Base-by-base conservation (phyloP, 1,284 basidiomycete genomes). In the Athelia psychrophila region DNA sequence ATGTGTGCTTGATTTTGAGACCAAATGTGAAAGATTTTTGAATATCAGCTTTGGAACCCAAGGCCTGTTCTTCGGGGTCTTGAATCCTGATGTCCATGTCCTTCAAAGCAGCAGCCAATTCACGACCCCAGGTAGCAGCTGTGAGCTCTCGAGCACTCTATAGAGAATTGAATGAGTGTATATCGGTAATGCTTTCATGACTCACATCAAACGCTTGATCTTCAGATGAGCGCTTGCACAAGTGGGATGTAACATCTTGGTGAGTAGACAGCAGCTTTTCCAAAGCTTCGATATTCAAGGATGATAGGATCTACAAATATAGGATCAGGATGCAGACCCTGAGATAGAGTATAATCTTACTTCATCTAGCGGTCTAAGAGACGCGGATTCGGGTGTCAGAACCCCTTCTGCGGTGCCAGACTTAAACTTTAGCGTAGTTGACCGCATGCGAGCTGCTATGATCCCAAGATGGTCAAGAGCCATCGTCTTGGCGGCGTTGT, bases 401-500 rank as follows among this genome's bases (percentile, higher is more conserved):
- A 42, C 56, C 57, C 50, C 9, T 58, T 54, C 22, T 56, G 53
- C 22, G 45, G 50, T n/a, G 56, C 59, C 64, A 25, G 63, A 62
- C 51, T 76, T 74, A 44, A 80, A 76, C 55, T 81, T 87, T 42
- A 87, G 62, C 45, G 69, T 67, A 22, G 80, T 83, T 0, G 79
- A 74, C 22, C 91, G 81, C 36, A 98, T 76, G 42, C 84, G 82
- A 1, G 94, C 88, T 18, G 90, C 95, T 51, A 98, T 91, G n/a
- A 88, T 77, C 6, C 95, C 95, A 0, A 98, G 76, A 67, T 98
- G 93, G 65, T 99, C 96, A 22, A 98, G 75, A 0, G 95, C 93
- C 54, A 98, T 83, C 0, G 83, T 85, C 67, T 93, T 95, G 0
- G 88, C 84, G 0, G 91, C 90, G 59, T 89, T 93, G 46, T 78